Conservation (phyloP, 1,284 basidiomycete genomes). For the Caloboletus firmus region DNA sequence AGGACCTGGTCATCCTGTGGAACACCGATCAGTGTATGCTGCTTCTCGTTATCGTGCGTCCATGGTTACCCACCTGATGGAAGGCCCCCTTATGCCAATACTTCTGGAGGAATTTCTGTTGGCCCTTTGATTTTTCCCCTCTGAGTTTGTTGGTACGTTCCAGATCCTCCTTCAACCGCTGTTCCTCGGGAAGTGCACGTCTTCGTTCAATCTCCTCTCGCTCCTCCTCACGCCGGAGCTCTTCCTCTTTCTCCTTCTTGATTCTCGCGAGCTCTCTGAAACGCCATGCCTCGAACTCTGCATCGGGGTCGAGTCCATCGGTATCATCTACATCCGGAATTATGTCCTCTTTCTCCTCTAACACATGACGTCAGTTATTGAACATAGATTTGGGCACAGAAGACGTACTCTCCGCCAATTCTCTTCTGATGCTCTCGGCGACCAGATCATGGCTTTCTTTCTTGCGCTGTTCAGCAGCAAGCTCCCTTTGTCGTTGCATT, state of each 20-base stretch:
- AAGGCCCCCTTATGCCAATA: constrained; percentile 99
- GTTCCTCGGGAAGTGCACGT: constrained; percentile 88
- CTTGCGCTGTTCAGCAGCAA: constrained; percentile 70
- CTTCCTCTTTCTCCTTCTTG: constrained; percentile 87
- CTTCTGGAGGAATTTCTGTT: constrained; percentile 94
- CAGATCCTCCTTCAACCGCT: constrained; percentile 87
- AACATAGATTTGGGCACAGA: not conserved
- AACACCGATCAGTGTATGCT: constrained; percentile 13
- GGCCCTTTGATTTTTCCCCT: constrained; percentile 82
- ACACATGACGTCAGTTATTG: constrained; percentile 2
- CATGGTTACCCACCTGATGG: constrained; percentile 69
- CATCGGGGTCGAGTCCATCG: constrained; percentile 87
- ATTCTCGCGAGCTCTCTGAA: constrained; percentile 89
- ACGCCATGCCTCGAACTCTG: constrained; percentile 96
- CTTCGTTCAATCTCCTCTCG: constrained; percentile 88
- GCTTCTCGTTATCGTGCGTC: not conserved
- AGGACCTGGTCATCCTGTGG: constrained; percentile 86
- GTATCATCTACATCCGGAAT: constrained; percentile 92
- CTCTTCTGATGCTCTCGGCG: constrained; percentile 82
- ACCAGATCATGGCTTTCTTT: constrained; percentile 85
- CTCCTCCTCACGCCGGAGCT: constrained; percentile 76
- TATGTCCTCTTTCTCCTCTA: constrained; percentile 84
- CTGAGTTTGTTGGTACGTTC: constrained; percentile 80
- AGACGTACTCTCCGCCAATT: constrained; percentile 76
- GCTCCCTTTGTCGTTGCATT: constrained; percentile 57